Percentiles rank a stretch among this genome's conserved stretches.
Conservation (phyloP, 129 eudicot genomes). For the Arctium minus region DNA sequence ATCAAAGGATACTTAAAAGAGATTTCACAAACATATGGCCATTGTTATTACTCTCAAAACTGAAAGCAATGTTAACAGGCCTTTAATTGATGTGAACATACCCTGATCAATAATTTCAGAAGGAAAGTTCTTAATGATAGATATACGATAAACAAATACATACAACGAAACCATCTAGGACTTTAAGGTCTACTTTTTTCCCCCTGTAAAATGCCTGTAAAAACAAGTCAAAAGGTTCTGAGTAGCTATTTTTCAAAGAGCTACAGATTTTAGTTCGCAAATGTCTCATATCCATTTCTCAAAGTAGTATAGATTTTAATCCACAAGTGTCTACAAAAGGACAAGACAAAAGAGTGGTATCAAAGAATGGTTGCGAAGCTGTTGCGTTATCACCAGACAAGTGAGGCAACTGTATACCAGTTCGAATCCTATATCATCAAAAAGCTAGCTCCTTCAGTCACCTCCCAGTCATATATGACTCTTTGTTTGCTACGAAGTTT, state of each 20-base stretch:
- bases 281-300: neutral
- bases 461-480: neutral
- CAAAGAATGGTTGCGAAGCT: neutral
- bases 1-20: neutral
- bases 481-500: neutral
- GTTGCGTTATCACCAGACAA: neutral
- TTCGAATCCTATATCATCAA: neutral
- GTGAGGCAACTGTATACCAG: neutral
- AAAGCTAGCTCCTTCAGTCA: neutral
- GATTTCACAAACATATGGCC: neutral
- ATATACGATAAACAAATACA: neutral
- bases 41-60: neutral
- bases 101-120: conserved; percentile 4
- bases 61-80: neutral
- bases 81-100: neutral
- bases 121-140: conserved; percentile 6
- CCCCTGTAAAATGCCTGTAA: neutral
- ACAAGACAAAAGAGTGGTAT: neutral
- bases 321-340: neutral
- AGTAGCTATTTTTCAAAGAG: neutral
- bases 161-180: conserved; percentile 1
- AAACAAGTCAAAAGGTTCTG: neutral
- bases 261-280: neutral
- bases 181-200: neutral
- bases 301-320: neutral